A percentile compares a stretch with the other conserved stretches of the same genome.
phyloP scores from a whole-genome alignment of 2,329 filamentous ascomycete genomes.

The Microcyclosporella mali region DNA sequence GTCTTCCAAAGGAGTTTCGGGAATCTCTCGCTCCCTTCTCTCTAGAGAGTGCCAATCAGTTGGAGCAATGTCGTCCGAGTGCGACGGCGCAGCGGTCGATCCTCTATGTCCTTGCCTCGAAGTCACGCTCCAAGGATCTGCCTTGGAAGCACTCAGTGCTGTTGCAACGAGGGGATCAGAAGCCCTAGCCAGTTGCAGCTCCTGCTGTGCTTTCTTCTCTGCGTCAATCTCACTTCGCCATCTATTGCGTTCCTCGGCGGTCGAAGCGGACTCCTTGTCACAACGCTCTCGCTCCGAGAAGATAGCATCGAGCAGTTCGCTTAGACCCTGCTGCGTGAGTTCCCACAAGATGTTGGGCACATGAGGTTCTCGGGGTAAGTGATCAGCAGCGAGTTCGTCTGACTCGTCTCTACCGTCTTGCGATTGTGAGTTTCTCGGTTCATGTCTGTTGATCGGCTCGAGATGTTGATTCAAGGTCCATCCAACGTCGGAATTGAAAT shows the following conservation, averaged over 20 bases:
- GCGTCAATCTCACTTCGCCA: constrained; percentile 40
- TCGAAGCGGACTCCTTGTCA: constrained; percentile 61
- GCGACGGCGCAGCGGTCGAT: neutral
- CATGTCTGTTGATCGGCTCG: too few relatives aligned
- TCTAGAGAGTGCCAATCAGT: constrained; percentile 28
- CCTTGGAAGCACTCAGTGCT: constrained; percentile 8
- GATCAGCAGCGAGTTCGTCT: constrained; percentile 4
- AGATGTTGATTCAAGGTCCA: too few relatives aligned
- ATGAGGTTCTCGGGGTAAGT: constrained; percentile 8
- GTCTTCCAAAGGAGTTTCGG: constrained; percentile 38
- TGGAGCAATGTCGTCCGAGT: constrained; percentile 20
- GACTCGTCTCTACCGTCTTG: neutral
- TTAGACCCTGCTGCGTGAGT: constrained; percentile 85
- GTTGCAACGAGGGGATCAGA: constrained; percentile 25
- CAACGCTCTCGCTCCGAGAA: constrained; percentile 77
- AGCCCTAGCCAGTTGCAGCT: too few relatives aligned
- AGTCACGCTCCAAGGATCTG: too few relatives aligned
- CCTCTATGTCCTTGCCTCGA: too few relatives aligned
- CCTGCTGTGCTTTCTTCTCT: constrained; percentile 14
- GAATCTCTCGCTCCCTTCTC: constrained; percentile 28
- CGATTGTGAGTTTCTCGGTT: too few relatives aligned
- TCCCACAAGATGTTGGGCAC: constrained; percentile 80
- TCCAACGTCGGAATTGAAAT: too few relatives aligned
- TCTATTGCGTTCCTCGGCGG: constrained; percentile 55
- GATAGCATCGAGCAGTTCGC: constrained; percentile 80